A percentile compares a stretch with the other conserved stretches of the same genome.
Evolutionary conservation across 345 rosid genomes (phyloP).

Genomic region (Clarkia xantiana): DNA sequence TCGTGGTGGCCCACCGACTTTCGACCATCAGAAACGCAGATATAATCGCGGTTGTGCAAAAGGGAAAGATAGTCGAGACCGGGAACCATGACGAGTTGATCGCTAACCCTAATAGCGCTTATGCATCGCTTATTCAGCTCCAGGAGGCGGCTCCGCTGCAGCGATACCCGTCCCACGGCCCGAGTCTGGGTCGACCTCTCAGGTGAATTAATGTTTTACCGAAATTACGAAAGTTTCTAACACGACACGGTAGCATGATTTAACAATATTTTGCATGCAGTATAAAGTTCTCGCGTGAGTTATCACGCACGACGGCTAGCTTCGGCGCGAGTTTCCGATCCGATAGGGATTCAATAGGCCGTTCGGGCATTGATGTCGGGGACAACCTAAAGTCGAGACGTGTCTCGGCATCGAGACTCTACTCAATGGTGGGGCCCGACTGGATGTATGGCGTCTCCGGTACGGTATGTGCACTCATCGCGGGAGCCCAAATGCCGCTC

Average conservation of each 20-base stretch:
- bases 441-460: conserved; percentile 71
- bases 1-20: conserved; percentile 83
- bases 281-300: conserved; percentile 42
- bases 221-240: not conserved
- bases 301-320: conserved; percentile 53
- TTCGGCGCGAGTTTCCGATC: conserved; percentile 65
- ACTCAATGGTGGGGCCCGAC: conserved; percentile 75
- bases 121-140: conserved; percentile 62
- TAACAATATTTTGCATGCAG: conserved; percentile 13
- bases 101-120: conserved; percentile 44
- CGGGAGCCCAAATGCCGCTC: conserved; percentile 93
- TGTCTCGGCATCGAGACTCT: conserved; percentile 45
- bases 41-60: conserved; percentile 64
- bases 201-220: conserved; percentile 30
- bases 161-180: conserved; percentile 44
- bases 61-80: conserved; percentile 68
- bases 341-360: conserved; percentile 59
- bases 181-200: conserved; percentile 36
- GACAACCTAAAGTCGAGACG: conserved; percentile 25
- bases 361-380: conserved; percentile 23
- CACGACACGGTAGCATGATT: too few species aligned
- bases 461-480: conserved; percentile 48
- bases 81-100: conserved; percentile 88
- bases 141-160: conserved; percentile 63
- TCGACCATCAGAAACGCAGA: conserved; percentile 89